Conservation (phyloP, 148 eudicot species). For the Rhododendron ferrugineum region DNA sequence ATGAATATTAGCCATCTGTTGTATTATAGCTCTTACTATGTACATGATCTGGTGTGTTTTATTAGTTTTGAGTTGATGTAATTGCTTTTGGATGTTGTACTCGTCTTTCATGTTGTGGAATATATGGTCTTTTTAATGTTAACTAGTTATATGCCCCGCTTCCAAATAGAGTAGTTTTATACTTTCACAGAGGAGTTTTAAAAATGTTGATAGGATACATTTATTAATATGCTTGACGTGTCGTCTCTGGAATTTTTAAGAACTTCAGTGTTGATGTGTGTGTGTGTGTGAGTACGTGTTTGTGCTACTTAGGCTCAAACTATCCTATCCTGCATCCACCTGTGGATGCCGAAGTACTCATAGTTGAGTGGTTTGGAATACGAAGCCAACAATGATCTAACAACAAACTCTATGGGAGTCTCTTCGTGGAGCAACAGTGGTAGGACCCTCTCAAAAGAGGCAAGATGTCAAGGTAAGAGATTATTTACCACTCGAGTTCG, state of each 20-base stretch:
- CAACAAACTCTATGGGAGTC: background rate
- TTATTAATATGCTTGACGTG: background rate
- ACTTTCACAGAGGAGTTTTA: background rate
- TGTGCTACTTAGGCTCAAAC: background rate
- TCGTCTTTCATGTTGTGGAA: background rate
- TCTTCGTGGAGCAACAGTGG: background rate
- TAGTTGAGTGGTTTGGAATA: background rate
- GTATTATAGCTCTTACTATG: no score
- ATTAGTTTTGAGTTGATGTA: background rate
- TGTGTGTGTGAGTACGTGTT: background rate
- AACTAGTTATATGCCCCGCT: background rate
- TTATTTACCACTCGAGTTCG: background rate
- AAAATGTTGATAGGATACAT: background rate
- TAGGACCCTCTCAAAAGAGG: background rate
- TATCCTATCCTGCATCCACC: background rate
- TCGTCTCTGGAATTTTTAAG: background rate
- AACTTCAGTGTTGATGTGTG: background rate
- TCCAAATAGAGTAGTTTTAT: background rate
- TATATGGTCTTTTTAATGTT: background rate
- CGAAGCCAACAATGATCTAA: background rate
- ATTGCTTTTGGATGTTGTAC: background rate
- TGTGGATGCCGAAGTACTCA: background rate
- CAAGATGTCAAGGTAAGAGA: background rate
- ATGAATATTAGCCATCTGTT: background rate
- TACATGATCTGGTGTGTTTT: background rate